These are phyloP conservation scores for Kodamaea laetipori DNA, from an alignment of 805 yeast species.

Conservation along the genomic window DNA sequence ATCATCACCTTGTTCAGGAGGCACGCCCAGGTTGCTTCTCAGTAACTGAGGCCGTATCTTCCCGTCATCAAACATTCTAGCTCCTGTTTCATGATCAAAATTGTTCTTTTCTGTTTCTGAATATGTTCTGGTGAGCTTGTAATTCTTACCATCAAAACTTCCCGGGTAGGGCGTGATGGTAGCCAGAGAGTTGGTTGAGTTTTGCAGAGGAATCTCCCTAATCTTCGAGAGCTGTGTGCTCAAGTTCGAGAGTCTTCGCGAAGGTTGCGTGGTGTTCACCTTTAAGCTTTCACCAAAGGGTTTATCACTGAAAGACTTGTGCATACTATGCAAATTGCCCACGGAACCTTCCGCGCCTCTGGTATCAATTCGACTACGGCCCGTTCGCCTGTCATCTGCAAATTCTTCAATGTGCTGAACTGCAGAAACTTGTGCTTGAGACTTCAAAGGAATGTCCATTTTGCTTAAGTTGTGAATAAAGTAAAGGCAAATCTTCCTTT, in stretches of 20 bases:
- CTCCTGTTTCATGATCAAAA: slow-evolving; percentile 57
- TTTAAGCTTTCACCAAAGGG: too few relatives aligned
- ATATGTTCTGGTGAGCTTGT: slow-evolving; percentile 50
- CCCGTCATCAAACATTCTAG: slow-evolving; percentile 55
- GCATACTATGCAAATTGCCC: not conserved
- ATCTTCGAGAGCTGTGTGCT: slow-evolving; percentile 9
- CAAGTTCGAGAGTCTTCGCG: slow-evolving; percentile 3
- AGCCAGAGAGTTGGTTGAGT: slow-evolving; percentile 8
- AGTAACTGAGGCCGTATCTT: slow-evolving; percentile 46
- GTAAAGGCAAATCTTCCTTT: slow-evolving; percentile 7
- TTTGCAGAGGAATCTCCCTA: slow-evolving; percentile 11
- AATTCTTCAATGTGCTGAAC: slow-evolving; percentile 30
- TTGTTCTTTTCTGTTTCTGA: slow-evolving; percentile 68
- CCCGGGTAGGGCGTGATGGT: slow-evolving; percentile 9
- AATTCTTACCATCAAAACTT: slow-evolving; percentile 7
- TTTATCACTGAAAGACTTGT: not conserved
- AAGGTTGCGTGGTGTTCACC: too few relatives aligned
- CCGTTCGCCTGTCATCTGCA: slow-evolving; percentile 1
- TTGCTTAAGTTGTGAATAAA: slow-evolving; percentile 4
- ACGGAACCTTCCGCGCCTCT: not conserved
- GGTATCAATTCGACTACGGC: slow-evolving; percentile 1
- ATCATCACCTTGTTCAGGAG: slow-evolving; percentile 4
- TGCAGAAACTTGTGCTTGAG: slow-evolving; percentile 41
- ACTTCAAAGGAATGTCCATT: slow-evolving; percentile 45
- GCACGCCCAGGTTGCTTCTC: slow-evolving; percentile 12